A percentile compares a stretch with the other conserved stretches of the same genome.
These are phyloP conservation scores for Colletotrichum graminicola DNA, from an alignment of 2,329 filamentous ascomycete species.

Conservation along the genomic window DNA sequence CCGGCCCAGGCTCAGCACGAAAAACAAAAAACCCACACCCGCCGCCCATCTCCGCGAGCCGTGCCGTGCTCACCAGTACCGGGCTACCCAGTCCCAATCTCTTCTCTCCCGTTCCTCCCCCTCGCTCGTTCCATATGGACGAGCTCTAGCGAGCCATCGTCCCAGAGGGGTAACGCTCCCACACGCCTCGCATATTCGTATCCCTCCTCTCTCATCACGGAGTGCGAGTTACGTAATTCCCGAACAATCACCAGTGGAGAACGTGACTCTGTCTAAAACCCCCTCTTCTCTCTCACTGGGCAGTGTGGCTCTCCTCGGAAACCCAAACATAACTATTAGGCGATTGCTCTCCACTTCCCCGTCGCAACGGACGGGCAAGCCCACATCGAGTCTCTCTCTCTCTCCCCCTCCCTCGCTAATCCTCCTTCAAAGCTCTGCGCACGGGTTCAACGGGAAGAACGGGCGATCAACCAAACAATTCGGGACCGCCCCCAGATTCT, in stretches of 20 bases:
- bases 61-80: background rate
- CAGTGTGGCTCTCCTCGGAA: background rate
- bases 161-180: background rate
- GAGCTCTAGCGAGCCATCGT: background rate
- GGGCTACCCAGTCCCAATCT: background rate
- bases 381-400: background rate
- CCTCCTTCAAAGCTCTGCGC: background rate
- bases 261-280: background rate
- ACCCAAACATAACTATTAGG: constrained; percentile 1
- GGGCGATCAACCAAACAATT: constrained; percentile 7
- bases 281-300: background rate
- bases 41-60: background rate
- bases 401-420: too few relatives aligned
- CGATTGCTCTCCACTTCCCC: constrained; percentile 5
- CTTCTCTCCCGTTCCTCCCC: background rate
- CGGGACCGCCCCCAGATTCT: constrained; percentile 31
- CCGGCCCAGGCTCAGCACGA: background rate
- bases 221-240: constrained; percentile 39
- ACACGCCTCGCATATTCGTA: constrained; percentile 4
- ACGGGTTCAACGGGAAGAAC: background rate
- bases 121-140: background rate
- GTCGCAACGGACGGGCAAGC: background rate
- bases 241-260: constrained; percentile 18
- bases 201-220: background rate
- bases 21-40: background rate